Evolutionary conservation across 2,329 filamentous ascomycete species (phyloP), one percentile per base, ranked within the genome.

Genomic region (Capronia coronata): DNA sequence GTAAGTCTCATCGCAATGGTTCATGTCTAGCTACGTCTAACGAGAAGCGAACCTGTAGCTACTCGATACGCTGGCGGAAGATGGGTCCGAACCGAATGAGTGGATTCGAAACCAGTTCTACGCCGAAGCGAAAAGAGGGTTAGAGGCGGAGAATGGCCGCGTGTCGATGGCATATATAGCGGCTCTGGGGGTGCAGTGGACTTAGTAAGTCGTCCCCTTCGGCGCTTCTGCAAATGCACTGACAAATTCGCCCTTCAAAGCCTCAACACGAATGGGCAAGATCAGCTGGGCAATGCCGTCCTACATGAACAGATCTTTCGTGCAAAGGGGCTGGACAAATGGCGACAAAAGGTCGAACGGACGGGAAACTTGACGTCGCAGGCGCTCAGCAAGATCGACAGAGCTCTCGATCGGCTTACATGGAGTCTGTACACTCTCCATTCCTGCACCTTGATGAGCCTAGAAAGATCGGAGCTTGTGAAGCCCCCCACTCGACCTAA

Each of bases 31-130:
- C 30, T 13, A 13, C n/a, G 10, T 14, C 30, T 34, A n/a, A 41
- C 43, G 25, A 22, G 18, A 60, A 57, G 55, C 58, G 35, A 55
- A 58, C 42, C 38, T 64, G 61, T 45, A 56, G 53, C 30, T 53
- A 21, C 49, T 56, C 2, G 64, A 65, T 35, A 60, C 59, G 2
- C 60, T 61, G 29, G 57, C 58, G 9, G 51, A 59, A 13, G 60
- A 62, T 19, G 52, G 51, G 19, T 58, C 63, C 14, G 48, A 60
- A 27, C 53, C 61, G 3, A 57, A 61, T 11, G 46, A 58, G 19
- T 61, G 61, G 32, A 40, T 56, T n/a, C 43, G 53, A 16, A 48
- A 59, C 7, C 63, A 64, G 38, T 68, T 68, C 35, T 67, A 66
- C 48, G 53, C 59, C 18, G 65, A 68, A 52, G 65, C 65, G 3